Evolutionary conservation across 495 filamentous ascomycete species (phyloP), one percentile per base, ranked within the genome.

Genomic region (Talaromyces adpressus): DNA sequence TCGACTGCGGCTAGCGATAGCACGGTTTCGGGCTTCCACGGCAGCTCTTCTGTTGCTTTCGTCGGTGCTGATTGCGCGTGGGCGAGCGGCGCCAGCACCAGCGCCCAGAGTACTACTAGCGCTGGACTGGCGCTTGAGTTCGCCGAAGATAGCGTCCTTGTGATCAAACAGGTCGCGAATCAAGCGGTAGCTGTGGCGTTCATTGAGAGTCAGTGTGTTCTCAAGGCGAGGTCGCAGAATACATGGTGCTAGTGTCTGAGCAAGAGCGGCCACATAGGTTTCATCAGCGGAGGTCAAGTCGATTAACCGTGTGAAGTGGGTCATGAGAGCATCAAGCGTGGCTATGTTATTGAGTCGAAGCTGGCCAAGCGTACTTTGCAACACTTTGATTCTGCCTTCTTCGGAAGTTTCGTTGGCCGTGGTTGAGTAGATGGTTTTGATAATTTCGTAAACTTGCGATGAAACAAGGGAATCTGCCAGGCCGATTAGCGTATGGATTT

Each of bases 381-480:
- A 84, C 67, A 98, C 91, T 62, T 93, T 90, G 64, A 98, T 84
- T 52, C 94, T 91, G 49, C 88, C 84, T 62, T 92, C 89, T 71
- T 80, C 77, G 41, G 77, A 78, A 30, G 89, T 82, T 63, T 92
- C 87, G 32, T 92, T 86, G 30, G 90, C 91, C 59, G 86, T 89
- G 22, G 82, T 79, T 16, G 81, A 81, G 75, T 99, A 99, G 62
- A 98, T 96, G 1, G 91, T 97, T 73, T 97, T 91, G 68, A 99
- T 89, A 71, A 99, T 97, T 81, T 99, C 94, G 74, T 99, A 99
- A 64, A 97, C 92, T 71, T 97, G 93, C 25, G 92, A 97, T 57
- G 95, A 98, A 65, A 99, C 95, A 63, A 99, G 85, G 22, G 94
- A 97, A 74, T 99, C 94, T 91, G 67, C 4, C 52, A 6, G 27